Evolutionary conservation across 2,329 filamentous ascomycete genomes (phyloP).

Genomic region (Dactylellina haptotyla): DNA sequence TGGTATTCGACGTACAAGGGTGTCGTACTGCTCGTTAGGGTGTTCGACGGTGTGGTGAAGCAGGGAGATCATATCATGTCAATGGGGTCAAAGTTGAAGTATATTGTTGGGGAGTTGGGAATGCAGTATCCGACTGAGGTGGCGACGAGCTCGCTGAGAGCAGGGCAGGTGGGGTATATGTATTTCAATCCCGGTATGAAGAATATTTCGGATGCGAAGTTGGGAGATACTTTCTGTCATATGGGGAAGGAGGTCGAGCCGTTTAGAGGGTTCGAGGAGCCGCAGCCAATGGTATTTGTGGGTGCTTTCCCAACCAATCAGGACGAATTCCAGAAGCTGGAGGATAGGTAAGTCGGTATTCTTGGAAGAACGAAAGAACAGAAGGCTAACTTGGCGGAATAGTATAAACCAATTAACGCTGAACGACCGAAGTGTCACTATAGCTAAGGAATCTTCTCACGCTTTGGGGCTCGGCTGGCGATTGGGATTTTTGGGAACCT

Average conservation of each 20-base stretch:
- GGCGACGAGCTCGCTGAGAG: conserved; percentile 79
- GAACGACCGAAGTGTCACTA: conserved; percentile 92
- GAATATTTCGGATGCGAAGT: conserved; percentile 90
- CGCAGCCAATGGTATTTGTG: conserved; percentile 98
- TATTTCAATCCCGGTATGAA: conserved; percentile 99
- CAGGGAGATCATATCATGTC: conserved; percentile 88
- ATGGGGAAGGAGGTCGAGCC: conserved; percentile 84
- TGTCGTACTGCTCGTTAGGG: conserved; percentile 86
- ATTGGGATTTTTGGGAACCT: conserved; percentile 90
- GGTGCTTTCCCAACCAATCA: conserved; percentile 95
- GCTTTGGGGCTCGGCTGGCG: conserved; percentile 94
- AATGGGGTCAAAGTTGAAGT: conserved; percentile 86
- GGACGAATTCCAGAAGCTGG: conserved; percentile 82
- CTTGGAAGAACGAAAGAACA: too few relatives aligned
- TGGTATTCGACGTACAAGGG: conserved; percentile 98
- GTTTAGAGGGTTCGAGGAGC: conserved; percentile 92
- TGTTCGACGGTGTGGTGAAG: conserved; percentile 87
- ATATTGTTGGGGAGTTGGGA: conserved; percentile 93
- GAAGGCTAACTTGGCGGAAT: conserved; percentile 62
- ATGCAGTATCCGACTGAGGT: conserved; percentile 94
- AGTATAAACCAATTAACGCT: conserved; percentile 93
- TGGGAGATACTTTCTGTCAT: conserved; percentile 92
- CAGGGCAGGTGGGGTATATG: conserved; percentile 95
- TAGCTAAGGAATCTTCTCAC: conserved; percentile 93
- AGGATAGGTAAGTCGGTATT: conserved; percentile 60